Conservation (phyloP, 257 asterid species). For the Solanum paucissectum region DNA sequence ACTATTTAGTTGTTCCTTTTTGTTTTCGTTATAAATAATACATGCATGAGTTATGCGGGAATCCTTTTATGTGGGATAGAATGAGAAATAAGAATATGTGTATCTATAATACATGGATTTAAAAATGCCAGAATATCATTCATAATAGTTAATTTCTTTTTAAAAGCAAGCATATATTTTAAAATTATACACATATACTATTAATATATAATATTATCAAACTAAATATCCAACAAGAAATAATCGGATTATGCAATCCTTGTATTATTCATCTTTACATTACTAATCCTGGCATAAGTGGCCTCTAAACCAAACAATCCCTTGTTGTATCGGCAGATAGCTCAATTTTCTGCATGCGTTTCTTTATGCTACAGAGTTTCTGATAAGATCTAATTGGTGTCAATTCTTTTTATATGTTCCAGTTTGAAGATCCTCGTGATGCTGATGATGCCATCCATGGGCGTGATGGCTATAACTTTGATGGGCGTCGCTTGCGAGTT, state of each 20-base stretch:
- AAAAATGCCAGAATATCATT: neutral
- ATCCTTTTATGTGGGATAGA: neutral
- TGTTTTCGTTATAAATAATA: neutral
- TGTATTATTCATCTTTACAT: neutral
- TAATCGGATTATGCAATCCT: neutral
- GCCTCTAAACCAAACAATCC: neutral
- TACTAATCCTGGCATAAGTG: neutral
- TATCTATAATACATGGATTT: neutral
- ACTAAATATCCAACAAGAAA: neutral
- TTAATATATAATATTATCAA: neutral
- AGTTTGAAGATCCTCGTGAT: slow-evolving; percentile 70
- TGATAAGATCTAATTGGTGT: neutral
- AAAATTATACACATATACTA: neutral
- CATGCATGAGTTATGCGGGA: neutral
- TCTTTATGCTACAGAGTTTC: neutral
- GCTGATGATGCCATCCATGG: slow-evolving; percentile 84
- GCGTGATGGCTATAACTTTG: slow-evolving; percentile 70
- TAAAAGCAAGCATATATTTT: neutral
- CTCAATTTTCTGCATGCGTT: neutral
- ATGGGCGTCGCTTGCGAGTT: slow-evolving; percentile 61
- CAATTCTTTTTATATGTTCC: slow-evolving; percentile 1
- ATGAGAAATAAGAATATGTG: neutral
- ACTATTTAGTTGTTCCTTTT: neutral
- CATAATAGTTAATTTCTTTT: neutral
- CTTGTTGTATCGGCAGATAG: neutral